phyloP scores from a whole-genome alignment of 140 eudicot genomes.

The Erigeron philadelphicus region DNA sequence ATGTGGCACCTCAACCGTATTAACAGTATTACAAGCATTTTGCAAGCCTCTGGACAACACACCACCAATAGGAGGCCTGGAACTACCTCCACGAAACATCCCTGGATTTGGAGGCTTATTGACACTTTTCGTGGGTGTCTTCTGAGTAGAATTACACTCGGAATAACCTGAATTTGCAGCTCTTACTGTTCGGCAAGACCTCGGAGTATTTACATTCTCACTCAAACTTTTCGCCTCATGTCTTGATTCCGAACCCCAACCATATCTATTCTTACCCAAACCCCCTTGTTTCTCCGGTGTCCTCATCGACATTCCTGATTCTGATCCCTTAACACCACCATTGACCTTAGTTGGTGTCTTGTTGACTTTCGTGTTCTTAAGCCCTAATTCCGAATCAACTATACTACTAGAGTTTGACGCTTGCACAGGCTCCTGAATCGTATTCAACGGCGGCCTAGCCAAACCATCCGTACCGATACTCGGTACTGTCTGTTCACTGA shows the following conservation, averaged over 20 bases:
- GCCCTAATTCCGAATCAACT: constrained; percentile 10
- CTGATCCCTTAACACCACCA: constrained; percentile 30
- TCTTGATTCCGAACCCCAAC: constrained; percentile 50
- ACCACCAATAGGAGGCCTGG: constrained; percentile 40
- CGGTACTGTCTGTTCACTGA: not conserved
- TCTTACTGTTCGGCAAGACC: constrained; percentile 52
- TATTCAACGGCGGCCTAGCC: constrained; percentile 54
- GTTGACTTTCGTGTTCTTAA: constrained; percentile 35
- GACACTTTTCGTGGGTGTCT: constrained; percentile 86
- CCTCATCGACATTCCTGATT: constrained; percentile 38
- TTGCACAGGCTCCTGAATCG: constrained; percentile 46
- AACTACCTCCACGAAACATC: constrained; percentile 42
- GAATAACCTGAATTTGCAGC: constrained; percentile 48
- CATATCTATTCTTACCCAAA: constrained; percentile 39
- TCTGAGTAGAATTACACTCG: constrained; percentile 56
- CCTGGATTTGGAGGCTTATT: constrained; percentile 77
- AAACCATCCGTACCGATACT: constrained; percentile 35
- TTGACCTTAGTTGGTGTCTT: constrained; percentile 66
- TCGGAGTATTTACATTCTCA: constrained; percentile 46
- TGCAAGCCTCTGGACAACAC: constrained; percentile 63
- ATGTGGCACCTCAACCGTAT: constrained; percentile 77
- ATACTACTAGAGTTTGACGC: constrained; percentile 10
- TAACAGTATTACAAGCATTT: constrained; percentile 38
- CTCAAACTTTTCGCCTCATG: constrained; percentile 39
- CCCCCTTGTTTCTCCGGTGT: constrained; percentile 66